Percentiles rank a stretch among this genome's conserved stretches.
These are phyloP conservation scores for Chlorella ohadii DNA, from an alignment of 139 green algal species.

Conservation along the genomic window DNA sequence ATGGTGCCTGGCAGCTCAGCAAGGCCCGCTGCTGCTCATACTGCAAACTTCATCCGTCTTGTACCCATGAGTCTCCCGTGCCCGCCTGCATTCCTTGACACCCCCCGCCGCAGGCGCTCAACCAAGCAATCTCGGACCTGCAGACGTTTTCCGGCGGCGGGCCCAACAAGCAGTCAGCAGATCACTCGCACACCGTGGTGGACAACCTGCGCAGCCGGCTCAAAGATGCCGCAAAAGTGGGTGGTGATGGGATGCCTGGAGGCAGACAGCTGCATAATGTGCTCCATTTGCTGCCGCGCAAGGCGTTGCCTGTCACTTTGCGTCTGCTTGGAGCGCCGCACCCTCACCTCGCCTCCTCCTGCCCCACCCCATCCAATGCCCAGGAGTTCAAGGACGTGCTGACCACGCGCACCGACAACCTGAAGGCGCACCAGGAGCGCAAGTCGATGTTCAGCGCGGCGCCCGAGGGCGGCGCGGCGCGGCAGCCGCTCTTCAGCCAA, in stretches of 20 bases:
- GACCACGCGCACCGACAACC: constrained; percentile 90
- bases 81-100: background rate
- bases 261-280: background rate
- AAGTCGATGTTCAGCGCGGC: constrained; percentile 85
- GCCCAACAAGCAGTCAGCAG: constrained; percentile 81
- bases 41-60: no score
- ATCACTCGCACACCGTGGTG: constrained; percentile 92
- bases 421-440: constrained; percentile 85
- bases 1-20: no score
- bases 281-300: no score
- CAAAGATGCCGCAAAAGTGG: constrained; percentile 77
- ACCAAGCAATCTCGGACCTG: constrained; percentile 35
- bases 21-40: no score
- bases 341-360: background rate
- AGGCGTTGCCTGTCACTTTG: no score
- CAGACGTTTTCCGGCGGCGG: constrained; percentile 57
- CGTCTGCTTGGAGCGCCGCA: no score
- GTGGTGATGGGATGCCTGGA: background rate
- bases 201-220: constrained; percentile 84
- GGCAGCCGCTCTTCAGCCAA: constrained; percentile 39
- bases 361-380: no score
- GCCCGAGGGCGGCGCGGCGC: constrained; percentile 1
- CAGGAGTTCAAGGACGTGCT: constrained; percentile 95
- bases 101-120: constrained; percentile 12
- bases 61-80: background rate